Conservation (phyloP, 257 asterid genomes). For the Rhazya stricta region DNA sequence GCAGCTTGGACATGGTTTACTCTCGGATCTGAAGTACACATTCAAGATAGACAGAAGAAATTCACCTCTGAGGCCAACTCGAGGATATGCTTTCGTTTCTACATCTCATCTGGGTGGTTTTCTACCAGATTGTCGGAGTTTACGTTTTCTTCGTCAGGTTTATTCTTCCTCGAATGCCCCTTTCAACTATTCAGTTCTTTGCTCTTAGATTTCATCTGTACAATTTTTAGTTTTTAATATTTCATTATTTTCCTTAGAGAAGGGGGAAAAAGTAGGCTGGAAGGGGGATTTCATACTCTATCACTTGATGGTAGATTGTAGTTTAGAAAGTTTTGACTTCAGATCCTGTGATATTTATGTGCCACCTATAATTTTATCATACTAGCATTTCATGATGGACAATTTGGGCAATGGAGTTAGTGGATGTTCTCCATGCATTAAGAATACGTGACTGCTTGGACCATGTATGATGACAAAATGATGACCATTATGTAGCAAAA, state of each 20-base stretch:
- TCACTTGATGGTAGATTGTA: neutral
- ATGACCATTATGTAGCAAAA: neutral
- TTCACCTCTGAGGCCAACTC: slow-evolving; percentile 80
- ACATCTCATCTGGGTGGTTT: slow-evolving; percentile 84
- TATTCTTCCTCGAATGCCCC: slow-evolving; percentile 7
- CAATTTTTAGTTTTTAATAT: neutral
- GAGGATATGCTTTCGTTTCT: slow-evolving; percentile 78
- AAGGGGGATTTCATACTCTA: neutral
- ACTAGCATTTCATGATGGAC: neutral
- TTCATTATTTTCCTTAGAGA: neutral
- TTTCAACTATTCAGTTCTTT: neutral
- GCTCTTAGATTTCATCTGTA: neutral
- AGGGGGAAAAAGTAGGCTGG: neutral
- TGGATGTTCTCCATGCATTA: neutral
- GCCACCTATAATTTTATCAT: neutral
- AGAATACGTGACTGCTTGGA: neutral
- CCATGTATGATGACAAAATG: neutral
- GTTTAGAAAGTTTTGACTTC: neutral
- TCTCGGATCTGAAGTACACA: slow-evolving; percentile 70
- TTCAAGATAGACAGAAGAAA: slow-evolving; percentile 74
- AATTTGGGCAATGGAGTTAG: neutral
- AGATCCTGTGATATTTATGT: neutral
- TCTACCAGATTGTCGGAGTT: slow-evolving; percentile 71
- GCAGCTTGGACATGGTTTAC: slow-evolving; percentile 87
- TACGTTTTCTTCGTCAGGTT: slow-evolving; percentile 91